phyloP scores from a whole-genome alignment of 1,284 basidiomycete species.

The Ceratobasidium sp. region DNA sequence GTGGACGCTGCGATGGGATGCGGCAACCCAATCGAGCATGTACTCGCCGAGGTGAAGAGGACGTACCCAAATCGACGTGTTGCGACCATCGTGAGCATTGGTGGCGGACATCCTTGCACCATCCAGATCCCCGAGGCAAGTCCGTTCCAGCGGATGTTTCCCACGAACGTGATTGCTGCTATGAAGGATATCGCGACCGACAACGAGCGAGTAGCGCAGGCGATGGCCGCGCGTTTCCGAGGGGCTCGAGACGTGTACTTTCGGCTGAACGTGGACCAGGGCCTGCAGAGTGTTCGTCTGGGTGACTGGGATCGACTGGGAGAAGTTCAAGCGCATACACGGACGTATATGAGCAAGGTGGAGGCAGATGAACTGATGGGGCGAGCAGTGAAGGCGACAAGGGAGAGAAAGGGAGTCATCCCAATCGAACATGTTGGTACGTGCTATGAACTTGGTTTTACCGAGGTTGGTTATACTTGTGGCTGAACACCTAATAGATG shows the following conservation, averaged over 20 bases:
- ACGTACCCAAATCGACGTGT: conserved; percentile 1
- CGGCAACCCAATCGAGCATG: conserved; percentile 37
- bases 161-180: background rate
- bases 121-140: conserved; percentile 8
- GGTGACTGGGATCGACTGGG: conserved; percentile 4
- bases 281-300: conserved; percentile 14
- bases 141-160: background rate
- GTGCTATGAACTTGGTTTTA: background rate
- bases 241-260: conserved; percentile 11
- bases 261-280: conserved; percentile 29
- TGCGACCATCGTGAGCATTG: conserved; percentile 27
- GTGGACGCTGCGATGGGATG: conserved; percentile 37
- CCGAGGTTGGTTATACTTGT: background rate
- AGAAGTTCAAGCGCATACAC: conserved; percentile 19
- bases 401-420: background rate
- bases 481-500: background rate
- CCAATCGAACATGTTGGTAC: conserved; percentile 23
- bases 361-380: background rate
- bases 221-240: conserved; percentile 13
- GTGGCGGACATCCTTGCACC: conserved; percentile 3
- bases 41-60: conserved; percentile 27
- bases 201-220: conserved; percentile 18
- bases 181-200: conserved; percentile 25
- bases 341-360: conserved; percentile 9
- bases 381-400: background rate